Evolutionary conservation across 306 rosid species (phyloP).

Genomic region (Pachyrhizus erosus): DNA sequence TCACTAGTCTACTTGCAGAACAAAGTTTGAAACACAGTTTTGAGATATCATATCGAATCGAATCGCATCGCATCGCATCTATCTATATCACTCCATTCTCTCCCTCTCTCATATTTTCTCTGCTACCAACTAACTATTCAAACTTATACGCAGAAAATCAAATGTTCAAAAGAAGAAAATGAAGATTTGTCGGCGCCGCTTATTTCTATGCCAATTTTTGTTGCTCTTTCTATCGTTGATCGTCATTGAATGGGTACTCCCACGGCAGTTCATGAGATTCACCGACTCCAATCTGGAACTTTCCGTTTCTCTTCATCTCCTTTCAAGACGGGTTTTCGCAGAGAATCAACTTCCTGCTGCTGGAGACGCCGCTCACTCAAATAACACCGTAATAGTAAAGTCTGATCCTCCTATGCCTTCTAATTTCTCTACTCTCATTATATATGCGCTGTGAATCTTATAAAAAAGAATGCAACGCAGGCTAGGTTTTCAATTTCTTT

Average conservation of each 20-base stretch:
- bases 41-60: not conserved
- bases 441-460: too few species aligned
- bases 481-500: too few species aligned
- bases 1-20: not conserved
- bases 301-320: constrained; percentile 1
- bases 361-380: constrained; percentile 23
- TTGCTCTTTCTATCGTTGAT: constrained; percentile 25
- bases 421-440: too few species aligned
- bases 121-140: too few species aligned
- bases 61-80: too few species aligned
- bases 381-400: constrained; percentile 26
- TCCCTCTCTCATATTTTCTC: too few species aligned
- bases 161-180: not conserved
- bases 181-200: not conserved
- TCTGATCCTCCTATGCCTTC: not conserved
- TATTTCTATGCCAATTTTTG: not conserved
- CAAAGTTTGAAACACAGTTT: not conserved
- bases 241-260: constrained; percentile 26
- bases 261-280: not conserved
- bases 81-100: not conserved
- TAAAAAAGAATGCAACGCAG: too few species aligned
- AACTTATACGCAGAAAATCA: too few species aligned
- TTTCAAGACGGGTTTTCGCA: constrained; percentile 3
- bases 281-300: not conserved
- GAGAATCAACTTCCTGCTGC: constrained; percentile 20